Evolutionary conservation across 2,329 filamentous ascomycete genomes (phyloP).

Genomic region (Botrytis fragariae): DNA sequence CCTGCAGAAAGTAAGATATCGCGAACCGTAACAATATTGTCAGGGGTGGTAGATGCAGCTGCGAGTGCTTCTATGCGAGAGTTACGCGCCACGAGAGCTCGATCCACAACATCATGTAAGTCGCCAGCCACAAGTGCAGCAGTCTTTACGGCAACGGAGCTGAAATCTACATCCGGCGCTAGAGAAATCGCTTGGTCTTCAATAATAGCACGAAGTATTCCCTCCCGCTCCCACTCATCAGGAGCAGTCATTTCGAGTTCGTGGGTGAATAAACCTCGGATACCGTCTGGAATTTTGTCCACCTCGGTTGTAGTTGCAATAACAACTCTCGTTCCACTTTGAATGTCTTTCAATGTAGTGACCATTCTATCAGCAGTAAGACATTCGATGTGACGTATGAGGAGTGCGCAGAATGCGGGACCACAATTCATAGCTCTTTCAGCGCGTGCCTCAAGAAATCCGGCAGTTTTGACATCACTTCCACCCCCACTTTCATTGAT

Average conservation of each 20-base stretch:
- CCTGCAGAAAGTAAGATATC: constrained; percentile 91
- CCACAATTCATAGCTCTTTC: constrained; percentile 90
- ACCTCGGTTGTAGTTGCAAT: constrained; percentile 94
- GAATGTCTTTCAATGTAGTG: constrained; percentile 76
- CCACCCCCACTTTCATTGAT: constrained; percentile 86
- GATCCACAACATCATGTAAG: constrained; percentile 88
- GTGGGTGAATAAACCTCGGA: constrained; percentile 89
- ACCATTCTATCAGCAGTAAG: constrained; percentile 89
- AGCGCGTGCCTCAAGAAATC: constrained; percentile 80
- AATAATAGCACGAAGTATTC: constrained; percentile 76
- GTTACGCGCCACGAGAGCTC: constrained; percentile 74
- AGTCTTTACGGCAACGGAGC: constrained; percentile 86
- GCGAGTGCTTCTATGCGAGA: constrained; percentile 74
- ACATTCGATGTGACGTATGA: constrained; percentile 89
- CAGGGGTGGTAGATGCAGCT: constrained; percentile 42
- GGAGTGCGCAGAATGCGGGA: constrained; percentile 73
- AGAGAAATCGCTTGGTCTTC: constrained; percentile 73
- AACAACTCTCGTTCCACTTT: constrained; percentile 76
- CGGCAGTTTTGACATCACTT: constrained; percentile 92
- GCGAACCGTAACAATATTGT: constrained; percentile 59
- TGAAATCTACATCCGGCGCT: constrained; percentile 79
- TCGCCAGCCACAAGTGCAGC: constrained; percentile 94
- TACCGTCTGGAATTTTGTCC: constrained; percentile 87
- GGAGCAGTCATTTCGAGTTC: constrained; percentile 92
- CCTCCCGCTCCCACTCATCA: constrained; percentile 87